Percentiles rank a stretch among this genome's conserved stretches.
Evolutionary conservation across 768 basidiomycete genomes (phyloP).

Genomic region (Tephrocybe sp.): DNA sequence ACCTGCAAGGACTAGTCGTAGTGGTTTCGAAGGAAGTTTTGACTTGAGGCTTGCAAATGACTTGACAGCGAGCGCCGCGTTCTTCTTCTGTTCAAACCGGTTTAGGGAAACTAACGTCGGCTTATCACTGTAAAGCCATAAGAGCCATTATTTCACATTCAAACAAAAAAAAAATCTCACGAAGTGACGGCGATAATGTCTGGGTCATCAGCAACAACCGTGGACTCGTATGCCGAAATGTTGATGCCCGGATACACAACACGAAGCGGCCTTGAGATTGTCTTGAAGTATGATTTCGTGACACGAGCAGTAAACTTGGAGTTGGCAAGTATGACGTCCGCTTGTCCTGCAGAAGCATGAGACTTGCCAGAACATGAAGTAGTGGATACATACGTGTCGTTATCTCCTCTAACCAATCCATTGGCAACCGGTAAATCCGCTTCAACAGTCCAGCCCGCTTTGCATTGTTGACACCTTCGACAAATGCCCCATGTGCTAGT

Average conservation of each 20-base stretch:
- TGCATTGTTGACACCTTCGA: constrained; percentile 47
- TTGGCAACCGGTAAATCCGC: constrained; percentile 77
- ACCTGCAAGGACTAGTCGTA: constrained; percentile 84
- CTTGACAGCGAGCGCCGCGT: constrained; percentile 74
- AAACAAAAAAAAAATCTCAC: constrained; percentile 37
- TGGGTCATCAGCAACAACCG: constrained; percentile 38
- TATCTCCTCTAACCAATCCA: constrained; percentile 87
- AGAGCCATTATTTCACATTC: background rate
- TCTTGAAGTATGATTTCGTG: constrained; percentile 72
- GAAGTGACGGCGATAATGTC: constrained; percentile 56
- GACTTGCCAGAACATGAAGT: background rate
- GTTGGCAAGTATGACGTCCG: constrained; percentile 90
- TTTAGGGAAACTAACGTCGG: constrained; percentile 88
- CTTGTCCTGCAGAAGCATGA: constrained; percentile 56
- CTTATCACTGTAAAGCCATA: constrained; percentile 37
- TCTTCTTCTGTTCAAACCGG: constrained; percentile 96
- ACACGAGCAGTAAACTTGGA: constrained; percentile 87
- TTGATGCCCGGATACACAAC: constrained; percentile 99
- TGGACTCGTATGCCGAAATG: constrained; percentile 60
- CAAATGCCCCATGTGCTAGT: constrained; percentile 67
- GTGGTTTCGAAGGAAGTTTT: constrained; percentile 26
- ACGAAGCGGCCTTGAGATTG: constrained; percentile 55
- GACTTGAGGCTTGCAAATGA: constrained; percentile 62
- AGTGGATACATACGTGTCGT: constrained; percentile 67
- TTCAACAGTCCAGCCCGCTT: constrained; percentile 54